A percentile compares a stretch with the other conserved stretches of the same genome.
phyloP scores from a whole-genome alignment of 2,329 filamentous ascomycete species.

The Cercospora zeae-maydis region DNA sequence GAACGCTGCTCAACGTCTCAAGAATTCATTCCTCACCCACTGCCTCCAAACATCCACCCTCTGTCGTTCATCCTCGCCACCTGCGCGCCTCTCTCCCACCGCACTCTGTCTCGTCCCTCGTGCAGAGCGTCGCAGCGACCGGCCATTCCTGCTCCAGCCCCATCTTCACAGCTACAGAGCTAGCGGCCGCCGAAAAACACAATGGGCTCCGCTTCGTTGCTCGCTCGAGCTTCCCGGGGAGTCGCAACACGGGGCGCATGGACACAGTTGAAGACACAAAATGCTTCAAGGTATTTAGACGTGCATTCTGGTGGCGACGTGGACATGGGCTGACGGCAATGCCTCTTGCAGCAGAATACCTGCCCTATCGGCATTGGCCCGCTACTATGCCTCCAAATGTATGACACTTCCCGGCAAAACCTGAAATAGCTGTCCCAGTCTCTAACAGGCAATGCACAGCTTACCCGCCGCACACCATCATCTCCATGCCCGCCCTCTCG shows the following conservation, averaged over 20 bases:
- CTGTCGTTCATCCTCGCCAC: not conserved
- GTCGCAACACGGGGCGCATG: conserved; percentile 38
- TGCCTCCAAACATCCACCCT: not conserved
- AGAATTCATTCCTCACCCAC: conserved; percentile 2
- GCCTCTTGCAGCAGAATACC: conserved; percentile 44
- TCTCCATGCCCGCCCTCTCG: conserved; percentile 97
- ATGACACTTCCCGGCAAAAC: conserved; percentile 32
- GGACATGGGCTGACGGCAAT: conserved; percentile 14
- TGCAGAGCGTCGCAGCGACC: conserved; percentile 3
- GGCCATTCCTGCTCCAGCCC: conserved; percentile 4
- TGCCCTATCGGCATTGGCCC: conserved; percentile 57
- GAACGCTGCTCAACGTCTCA: conserved; percentile 3
- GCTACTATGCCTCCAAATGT: conserved; percentile 69
- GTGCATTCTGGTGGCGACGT: not conserved
- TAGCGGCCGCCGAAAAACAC: conserved; percentile 29
- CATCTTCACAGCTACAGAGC: conserved; percentile 1
- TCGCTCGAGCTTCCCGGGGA: conserved; percentile 46
- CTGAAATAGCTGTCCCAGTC: conserved; percentile 15
- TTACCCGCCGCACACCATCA: conserved; percentile 88
- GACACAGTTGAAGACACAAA: conserved; percentile 33
- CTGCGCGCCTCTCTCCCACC: not conserved
- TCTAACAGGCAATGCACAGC: conserved; percentile 57
- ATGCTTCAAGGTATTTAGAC: conserved; percentile 37
- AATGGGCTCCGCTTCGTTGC: conserved; percentile 54
- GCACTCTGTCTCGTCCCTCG: not conserved